Base-by-base conservation (phyloP, 1,139 yeast species). In the Pichia sp. region DNA sequence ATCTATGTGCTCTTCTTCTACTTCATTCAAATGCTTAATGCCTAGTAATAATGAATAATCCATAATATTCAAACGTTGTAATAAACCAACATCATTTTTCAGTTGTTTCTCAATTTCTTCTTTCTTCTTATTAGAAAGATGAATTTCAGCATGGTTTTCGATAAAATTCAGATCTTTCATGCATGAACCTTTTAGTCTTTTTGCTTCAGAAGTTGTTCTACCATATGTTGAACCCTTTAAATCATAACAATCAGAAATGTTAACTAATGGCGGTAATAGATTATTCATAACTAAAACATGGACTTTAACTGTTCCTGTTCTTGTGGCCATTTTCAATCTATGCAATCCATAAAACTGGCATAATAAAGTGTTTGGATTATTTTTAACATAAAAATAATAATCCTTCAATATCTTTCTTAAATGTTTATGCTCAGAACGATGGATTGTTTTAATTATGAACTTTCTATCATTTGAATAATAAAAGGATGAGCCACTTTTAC, bases 281-380 rank as follows among this genome's bases (percentile, higher is more conserved):
- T 94, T 94, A 70, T 94, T 94, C 99, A 94, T 94, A 38, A 94
- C 97, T 47, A 94, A 76, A 58, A 94, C 93, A 67, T 94, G 96
- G 37, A 93, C 89, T 63, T 89, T 91, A 10, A 56, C 58, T 14
- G 58, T 56, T 52, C 94, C 79, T 49, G 76, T 76, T 38, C 79
- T 80, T 17, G 70, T 60, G 12, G 93, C 96, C 81, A 93, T 83
- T 63, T 93, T 91, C 42, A 94, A 86, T 47, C 99, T 73, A 66
- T 94, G 99, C 46, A 94, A 74, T 0, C 99, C 99, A 66, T 94
- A 94, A 64, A 93, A 90, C 67, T 94, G 99, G 22, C 96, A 85
- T 4, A 94, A 71, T 54, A 94, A 73, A 0, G 99, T 93, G 61
- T 89, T 83, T 21, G 98, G 98, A 60, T 91, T 85, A 24, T 73